These are phyloP conservation scores for Fagus sylvatica DNA, from an alignment of 306 rosid genomes.

Conservation along the genomic window DNA sequence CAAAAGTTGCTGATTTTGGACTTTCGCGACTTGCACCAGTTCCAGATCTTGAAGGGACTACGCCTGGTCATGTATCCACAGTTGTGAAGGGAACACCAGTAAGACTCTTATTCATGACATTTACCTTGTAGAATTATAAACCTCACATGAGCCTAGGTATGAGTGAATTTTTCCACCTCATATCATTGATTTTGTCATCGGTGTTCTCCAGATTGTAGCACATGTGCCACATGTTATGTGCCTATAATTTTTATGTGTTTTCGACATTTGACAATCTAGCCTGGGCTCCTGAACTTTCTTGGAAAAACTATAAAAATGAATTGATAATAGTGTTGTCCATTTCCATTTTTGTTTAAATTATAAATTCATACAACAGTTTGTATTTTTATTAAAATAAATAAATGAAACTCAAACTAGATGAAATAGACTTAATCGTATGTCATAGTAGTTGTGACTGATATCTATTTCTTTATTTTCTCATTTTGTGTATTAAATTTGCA, in stretches of 20 bases:
- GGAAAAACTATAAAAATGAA: too few species aligned
- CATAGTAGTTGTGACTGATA: not conserved
- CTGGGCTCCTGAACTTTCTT: too few species aligned
- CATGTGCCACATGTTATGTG: too few species aligned
- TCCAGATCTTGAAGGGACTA: conserved; percentile 72
- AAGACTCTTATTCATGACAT: conserved; percentile 24
- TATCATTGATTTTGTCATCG: too few species aligned
- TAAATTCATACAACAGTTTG: not conserved
- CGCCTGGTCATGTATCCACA: conserved; percentile 81
- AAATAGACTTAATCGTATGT: not conserved
- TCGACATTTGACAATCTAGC: too few species aligned
- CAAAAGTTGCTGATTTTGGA: conserved; percentile 98
- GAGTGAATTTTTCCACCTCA: too few species aligned
- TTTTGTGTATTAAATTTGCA: conserved; percentile 30
- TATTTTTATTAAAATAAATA: not conserved
- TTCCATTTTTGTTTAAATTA: too few species aligned
- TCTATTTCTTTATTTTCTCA: not conserved
- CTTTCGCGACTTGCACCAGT: conserved; percentile 93
- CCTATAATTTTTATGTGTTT: too few species aligned
- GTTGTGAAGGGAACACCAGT: conserved; percentile 99
- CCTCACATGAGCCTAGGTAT: too few species aligned
- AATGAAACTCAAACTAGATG: not conserved
- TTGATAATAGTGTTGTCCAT: too few species aligned
- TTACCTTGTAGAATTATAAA: not conserved
- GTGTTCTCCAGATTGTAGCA: too few species aligned